These are phyloP conservation scores for Mortierella sp. DNA, from an alignment of 371 early-diverging fungal species.

Conservation along the genomic window DNA sequence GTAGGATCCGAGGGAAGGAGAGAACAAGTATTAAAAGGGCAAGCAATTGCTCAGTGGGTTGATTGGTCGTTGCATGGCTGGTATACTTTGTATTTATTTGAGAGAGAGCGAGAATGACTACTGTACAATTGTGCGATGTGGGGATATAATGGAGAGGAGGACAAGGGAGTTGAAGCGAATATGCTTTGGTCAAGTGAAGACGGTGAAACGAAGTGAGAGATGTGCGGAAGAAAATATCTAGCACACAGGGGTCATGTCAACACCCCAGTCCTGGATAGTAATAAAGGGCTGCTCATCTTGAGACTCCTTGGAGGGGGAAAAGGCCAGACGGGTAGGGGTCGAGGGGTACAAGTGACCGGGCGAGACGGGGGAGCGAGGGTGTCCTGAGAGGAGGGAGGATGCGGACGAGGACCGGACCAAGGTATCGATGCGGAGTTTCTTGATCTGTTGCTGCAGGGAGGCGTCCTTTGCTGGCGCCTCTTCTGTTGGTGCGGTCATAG, in stretches of 20 bases:
- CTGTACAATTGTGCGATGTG: neutral
- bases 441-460: constrained; percentile 17
- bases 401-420: constrained; percentile 1
- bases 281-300: constrained; percentile 66
- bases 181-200: neutral
- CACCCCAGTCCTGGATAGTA: constrained; percentile 74
- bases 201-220: neutral
- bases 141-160: neutral
- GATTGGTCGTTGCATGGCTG: neutral
- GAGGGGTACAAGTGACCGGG: constrained; percentile 29
- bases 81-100: constrained; percentile 1
- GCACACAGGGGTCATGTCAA: constrained; percentile 17
- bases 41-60: too few species aligned
- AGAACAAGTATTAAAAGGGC: too few species aligned
- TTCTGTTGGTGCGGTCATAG: constrained; percentile 12
- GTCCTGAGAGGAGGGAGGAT: neutral
- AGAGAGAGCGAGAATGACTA: neutral
- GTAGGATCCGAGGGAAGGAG: too few species aligned
- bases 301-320: constrained; percentile 55
- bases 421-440: constrained; percentile 48
- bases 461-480: constrained; percentile 10
- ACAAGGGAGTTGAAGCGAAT: constrained; percentile 6
- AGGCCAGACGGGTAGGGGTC: constrained; percentile 48
- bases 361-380: constrained; percentile 26
- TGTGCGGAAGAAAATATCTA: neutral